Evolutionary conservation across 208 protist genomes (phyloP).

Genomic region (Wallacemonas sp.): DNA sequence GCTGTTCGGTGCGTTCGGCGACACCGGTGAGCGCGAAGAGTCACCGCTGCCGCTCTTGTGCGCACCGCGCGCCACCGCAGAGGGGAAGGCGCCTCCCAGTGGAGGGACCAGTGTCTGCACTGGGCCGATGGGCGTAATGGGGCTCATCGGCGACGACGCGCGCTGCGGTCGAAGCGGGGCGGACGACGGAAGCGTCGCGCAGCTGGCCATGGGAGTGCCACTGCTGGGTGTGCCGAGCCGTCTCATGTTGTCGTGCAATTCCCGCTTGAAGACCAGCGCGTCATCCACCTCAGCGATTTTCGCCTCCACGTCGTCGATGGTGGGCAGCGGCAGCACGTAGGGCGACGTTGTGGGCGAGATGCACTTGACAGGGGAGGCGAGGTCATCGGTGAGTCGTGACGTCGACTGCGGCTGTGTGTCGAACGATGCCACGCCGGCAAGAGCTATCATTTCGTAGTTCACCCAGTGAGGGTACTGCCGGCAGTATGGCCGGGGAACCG

Average conservation of each 20-base stretch:
- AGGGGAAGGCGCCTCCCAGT: background rate
- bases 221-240: slow-evolving; percentile 14
- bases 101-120: background rate
- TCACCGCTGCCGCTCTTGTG: background rate
- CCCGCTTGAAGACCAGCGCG: slow-evolving; percentile 56
- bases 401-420: background rate
- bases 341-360: background rate
- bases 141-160: slow-evolving; percentile 5
- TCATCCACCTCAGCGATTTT: slow-evolving; percentile 33
- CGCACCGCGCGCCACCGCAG: too few relatives aligned
- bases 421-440: background rate
- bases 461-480: slow-evolving; percentile 59
- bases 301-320: slow-evolving; percentile 10
- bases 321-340: background rate
- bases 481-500: slow-evolving; percentile 59
- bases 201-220: background rate
- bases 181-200: slow-evolving; percentile 9
- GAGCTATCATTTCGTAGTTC: slow-evolving; percentile 67
- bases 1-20: background rate
- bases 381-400: background rate
- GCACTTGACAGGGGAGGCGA: background rate
- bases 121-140: background rate
- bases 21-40: background rate
- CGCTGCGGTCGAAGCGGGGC: slow-evolving; percentile 1
- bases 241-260: slow-evolving; percentile 71